Conservation (phyloP, 192 early-diverging fungal species). For the Coemansia sp. region DNA sequence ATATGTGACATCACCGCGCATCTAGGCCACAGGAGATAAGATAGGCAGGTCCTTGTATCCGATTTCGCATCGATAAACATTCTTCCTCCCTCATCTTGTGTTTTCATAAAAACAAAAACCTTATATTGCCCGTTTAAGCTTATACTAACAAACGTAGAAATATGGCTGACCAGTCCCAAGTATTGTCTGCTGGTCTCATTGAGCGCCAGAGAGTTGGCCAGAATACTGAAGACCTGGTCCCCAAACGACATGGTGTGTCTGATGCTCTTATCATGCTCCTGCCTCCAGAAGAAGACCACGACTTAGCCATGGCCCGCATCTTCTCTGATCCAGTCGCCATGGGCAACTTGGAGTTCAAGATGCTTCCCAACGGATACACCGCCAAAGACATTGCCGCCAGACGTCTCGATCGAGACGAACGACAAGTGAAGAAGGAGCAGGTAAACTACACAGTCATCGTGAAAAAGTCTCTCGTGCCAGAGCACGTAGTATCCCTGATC, state of each 20-base stretch:
- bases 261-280: conserved; percentile 28
- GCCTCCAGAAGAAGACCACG: conserved; percentile 47
- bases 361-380: conserved; percentile 27
- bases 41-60: neutral
- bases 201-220: conserved; percentile 1
- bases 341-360: conserved; percentile 42
- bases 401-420: conserved; percentile 23
- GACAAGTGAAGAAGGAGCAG: conserved; percentile 31
- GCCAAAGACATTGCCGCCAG: conserved; percentile 15
- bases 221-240: conserved; percentile 16
- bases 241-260: conserved; percentile 20
- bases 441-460: conserved; percentile 41
- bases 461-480: conserved; percentile 36
- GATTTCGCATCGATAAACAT: neutral
- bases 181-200: neutral
- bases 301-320: conserved; percentile 25
- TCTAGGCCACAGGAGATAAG: neutral
- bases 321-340: conserved; percentile 41
- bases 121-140: too few species aligned
- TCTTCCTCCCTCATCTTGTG: neutral
- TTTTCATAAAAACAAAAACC: neutral
- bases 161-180: neutral
- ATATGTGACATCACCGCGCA: neutral
- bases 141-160: neutral
- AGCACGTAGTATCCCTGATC: conserved; percentile 14